Conservation (phyloP, 176 grass and related monocot species). For the Bothriochloa decipiens region DNA sequence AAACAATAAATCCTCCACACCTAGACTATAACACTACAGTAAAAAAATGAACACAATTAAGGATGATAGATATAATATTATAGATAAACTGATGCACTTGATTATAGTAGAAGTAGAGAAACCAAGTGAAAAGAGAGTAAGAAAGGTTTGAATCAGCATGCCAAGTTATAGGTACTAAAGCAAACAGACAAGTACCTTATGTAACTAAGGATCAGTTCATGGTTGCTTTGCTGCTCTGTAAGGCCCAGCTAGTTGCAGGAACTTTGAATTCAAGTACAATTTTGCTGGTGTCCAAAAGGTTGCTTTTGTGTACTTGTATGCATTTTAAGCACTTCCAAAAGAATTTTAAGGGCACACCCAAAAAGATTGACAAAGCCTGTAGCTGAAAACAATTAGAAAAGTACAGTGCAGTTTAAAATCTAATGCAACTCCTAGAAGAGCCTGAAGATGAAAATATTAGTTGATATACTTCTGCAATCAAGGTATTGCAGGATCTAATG, state of each 20-base stretch:
- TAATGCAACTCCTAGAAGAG: background rate
- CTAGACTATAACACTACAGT: slow-evolving; percentile 79
- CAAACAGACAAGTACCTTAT: background rate
- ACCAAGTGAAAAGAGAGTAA: background rate
- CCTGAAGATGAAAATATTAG: background rate
- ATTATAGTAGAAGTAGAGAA: too few species aligned
- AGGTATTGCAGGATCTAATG: background rate
- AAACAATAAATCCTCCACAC: slow-evolving; percentile 75
- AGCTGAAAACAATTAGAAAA: background rate
- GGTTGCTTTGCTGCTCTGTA: background rate
- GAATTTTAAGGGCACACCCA: background rate
- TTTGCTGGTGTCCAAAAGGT: background rate
- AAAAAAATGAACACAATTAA: slow-evolving; percentile 30
- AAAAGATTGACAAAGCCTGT: background rate
- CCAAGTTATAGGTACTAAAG: background rate
- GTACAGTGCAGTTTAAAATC: background rate
- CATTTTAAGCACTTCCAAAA: background rate
- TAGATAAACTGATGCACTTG: background rate
- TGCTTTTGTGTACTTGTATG: background rate
- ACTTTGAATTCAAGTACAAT: background rate
- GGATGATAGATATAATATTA: slow-evolving; percentile 16
- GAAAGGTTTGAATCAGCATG: background rate
- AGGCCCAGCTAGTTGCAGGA: background rate
- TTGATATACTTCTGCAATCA: background rate
- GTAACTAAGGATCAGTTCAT: background rate